A percentile compares a stretch with the other conserved stretches of the same genome.
phyloP scores from a whole-genome alignment of 495 filamentous ascomycete species.

The Aspergillus panamensis region DNA sequence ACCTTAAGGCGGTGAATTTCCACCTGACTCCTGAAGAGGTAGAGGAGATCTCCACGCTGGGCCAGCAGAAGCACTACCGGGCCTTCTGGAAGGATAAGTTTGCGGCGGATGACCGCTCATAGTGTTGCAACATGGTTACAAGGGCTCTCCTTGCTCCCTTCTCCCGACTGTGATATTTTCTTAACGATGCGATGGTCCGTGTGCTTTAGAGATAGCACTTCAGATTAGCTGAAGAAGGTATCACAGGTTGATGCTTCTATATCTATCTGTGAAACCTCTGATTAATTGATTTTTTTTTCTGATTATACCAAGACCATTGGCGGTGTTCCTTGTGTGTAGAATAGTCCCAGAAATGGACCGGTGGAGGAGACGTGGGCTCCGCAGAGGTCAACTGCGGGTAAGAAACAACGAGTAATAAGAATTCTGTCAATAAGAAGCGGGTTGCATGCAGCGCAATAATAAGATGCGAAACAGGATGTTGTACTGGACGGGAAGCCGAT shows the following conservation, averaged over 20 bases:
- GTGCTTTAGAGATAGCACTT: neutral
- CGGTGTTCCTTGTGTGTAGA: no score
- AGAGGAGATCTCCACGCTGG: conserved; percentile 57
- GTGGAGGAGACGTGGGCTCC: no score
- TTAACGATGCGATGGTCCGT: neutral
- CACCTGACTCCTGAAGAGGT: conserved; percentile 70
- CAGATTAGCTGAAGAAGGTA: neutral
- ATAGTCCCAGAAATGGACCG: no score
- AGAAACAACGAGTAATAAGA: no score
- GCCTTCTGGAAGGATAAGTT: conserved; percentile 65
- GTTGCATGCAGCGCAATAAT: no score
- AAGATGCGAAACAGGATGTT: neutral
- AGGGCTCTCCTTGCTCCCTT: neutral
- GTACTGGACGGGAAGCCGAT: conserved; percentile 1
- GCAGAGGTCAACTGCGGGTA: no score
- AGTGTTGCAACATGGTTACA: neutral
- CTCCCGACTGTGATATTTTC: neutral
- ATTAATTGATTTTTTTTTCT: neutral
- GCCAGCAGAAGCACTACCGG: conserved; percentile 64
- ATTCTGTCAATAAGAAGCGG: no score
- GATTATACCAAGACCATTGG: neutral
- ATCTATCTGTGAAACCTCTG: neutral
- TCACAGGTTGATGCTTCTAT: neutral
- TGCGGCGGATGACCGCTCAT: conserved; percentile 57
- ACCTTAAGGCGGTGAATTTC: conserved; percentile 61